These are phyloP conservation scores for Cutaneotrichosporon mucoides DNA, from an alignment of 1,284 basidiomycete genomes.

Conservation along the genomic window DNA sequence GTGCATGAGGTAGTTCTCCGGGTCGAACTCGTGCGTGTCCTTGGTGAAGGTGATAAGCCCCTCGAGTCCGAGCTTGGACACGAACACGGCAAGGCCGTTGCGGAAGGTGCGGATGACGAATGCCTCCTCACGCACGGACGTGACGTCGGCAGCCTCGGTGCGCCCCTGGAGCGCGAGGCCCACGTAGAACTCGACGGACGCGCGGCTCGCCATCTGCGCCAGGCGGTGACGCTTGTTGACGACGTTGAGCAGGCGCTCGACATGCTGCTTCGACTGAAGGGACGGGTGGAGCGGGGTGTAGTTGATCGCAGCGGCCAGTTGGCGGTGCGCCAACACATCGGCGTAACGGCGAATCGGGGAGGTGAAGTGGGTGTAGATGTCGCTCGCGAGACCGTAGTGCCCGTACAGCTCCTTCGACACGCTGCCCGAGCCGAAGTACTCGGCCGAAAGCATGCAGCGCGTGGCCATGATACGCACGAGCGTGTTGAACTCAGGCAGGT, in stretches of 20 bases:
- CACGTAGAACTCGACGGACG: constrained; percentile 96
- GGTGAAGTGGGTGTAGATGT: constrained; percentile 98
- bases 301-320: constrained; percentile 84
- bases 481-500: constrained; percentile 88
- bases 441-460: constrained; percentile 95
- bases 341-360: constrained; percentile 88
- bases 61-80: constrained; percentile 89
- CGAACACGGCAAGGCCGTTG: constrained; percentile 94
- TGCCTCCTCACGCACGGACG: constrained; percentile 64
- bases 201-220: constrained; percentile 94
- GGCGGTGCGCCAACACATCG: constrained; percentile 93
- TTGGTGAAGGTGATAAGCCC: constrained; percentile 89
- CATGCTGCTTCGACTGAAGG: constrained; percentile 81
- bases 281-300: constrained; percentile 78
- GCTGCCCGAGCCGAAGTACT: constrained; percentile 96
- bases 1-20: constrained; percentile 81
- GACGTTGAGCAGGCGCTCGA: constrained; percentile 77
- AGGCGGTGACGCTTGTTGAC: constrained; percentile 91
- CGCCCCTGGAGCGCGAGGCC: constrained; percentile 80
- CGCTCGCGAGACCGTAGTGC: constrained; percentile 93
- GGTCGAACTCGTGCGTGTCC: constrained; percentile 75
- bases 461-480: constrained; percentile 99
- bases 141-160: constrained; percentile 50
- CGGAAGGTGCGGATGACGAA: constrained; percentile 93
- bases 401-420: constrained; percentile 88